Conservation (phyloP, 257 asterid species). For the Ajuga chamaepitys region DNA sequence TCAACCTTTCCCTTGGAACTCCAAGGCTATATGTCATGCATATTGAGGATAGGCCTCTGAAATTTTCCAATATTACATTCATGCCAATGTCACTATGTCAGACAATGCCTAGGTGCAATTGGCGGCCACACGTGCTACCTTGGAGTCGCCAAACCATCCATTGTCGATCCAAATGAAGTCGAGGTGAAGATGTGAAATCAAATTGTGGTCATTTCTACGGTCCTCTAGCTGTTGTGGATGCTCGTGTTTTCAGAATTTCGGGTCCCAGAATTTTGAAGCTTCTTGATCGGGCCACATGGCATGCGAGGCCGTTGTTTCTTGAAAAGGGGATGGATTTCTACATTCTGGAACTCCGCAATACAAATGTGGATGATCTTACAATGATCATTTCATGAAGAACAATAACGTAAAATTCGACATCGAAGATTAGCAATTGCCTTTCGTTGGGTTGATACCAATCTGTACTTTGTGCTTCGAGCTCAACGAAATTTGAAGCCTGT, state of each 20-base stretch:
- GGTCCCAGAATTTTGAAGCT: slow-evolving; percentile 84
- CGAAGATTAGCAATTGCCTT: no score
- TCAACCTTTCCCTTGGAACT: slow-evolving; percentile 57
- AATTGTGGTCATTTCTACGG: slow-evolving; percentile 55
- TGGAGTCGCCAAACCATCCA: slow-evolving; percentile 82
- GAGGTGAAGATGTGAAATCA: slow-evolving; percentile 35
- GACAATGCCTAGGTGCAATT: slow-evolving; percentile 84
- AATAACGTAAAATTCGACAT: no score
- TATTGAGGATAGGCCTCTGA: slow-evolving; percentile 49
- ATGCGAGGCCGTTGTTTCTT: slow-evolving; percentile 83
- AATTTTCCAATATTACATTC: slow-evolving; percentile 72
- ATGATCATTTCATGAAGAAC: no score
- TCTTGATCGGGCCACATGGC: slow-evolving; percentile 81
- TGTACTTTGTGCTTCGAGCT: no score
- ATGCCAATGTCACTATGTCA: slow-evolving; percentile 84
- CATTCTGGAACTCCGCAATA: slow-evolving; percentile 73
- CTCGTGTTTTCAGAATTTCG: slow-evolving; percentile 61
- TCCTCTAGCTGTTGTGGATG: slow-evolving; percentile 66
- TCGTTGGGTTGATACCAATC: no score
- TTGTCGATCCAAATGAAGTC: slow-evolving; percentile 34
- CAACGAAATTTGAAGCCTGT: no score
- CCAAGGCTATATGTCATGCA: slow-evolving; percentile 91
- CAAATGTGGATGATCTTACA: no score
- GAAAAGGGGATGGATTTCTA: slow-evolving; percentile 68
- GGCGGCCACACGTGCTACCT: slow-evolving; percentile 83